Evolutionary conservation across 352 stramenopile genomes (phyloP).

Genomic region (Pythium biforme): DNA sequence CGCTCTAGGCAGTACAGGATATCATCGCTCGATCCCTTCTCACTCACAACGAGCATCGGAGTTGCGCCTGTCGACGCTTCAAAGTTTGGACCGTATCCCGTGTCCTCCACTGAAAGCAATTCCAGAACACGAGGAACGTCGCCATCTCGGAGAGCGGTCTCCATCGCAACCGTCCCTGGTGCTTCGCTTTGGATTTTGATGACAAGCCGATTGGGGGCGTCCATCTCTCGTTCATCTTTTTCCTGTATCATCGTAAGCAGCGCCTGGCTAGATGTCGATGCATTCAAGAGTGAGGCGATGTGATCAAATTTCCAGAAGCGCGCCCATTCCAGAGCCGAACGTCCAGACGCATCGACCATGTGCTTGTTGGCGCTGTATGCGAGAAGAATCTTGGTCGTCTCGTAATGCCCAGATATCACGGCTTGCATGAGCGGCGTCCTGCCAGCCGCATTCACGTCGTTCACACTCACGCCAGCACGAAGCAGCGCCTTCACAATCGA

Average conservation of each 20-base stretch:
- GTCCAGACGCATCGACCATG: slow-evolving; percentile 25
- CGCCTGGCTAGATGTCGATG: slow-evolving; percentile 18
- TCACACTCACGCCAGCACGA: slow-evolving; percentile 34
- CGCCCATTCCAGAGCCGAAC: slow-evolving; percentile 41
- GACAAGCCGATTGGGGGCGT: slow-evolving; percentile 5
- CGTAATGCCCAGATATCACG: slow-evolving; percentile 37
- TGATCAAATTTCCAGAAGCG: slow-evolving; percentile 24
- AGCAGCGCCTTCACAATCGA: slow-evolving; percentile 41
- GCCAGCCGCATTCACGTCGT: slow-evolving; percentile 29
- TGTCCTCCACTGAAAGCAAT: slow-evolving; percentile 33
- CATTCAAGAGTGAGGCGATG: slow-evolving; percentile 37
- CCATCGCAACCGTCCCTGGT: slow-evolving; percentile 30
- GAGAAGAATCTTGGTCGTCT: slow-evolving; percentile 38
- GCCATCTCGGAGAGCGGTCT: slow-evolving; percentile 34
- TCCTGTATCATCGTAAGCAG: slow-evolving; percentile 40
- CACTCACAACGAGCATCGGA: slow-evolving; percentile 34
- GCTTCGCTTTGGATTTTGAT: slow-evolving; percentile 13
- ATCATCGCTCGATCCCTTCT: slow-evolving; percentile 24
- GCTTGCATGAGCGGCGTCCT: slow-evolving; percentile 54
- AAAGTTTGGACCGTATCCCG: slow-evolving; percentile 46
- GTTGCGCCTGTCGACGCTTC: slow-evolving; percentile 43
- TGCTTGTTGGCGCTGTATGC: slow-evolving; percentile 39
- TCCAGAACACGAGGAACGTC: slow-evolving; percentile 36
- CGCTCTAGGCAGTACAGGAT: slow-evolving; percentile 37
- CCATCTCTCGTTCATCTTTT: slow-evolving; percentile 39